Conservation (phyloP, 768 basidiomycete genomes). For the Amanita phalloides region DNA sequence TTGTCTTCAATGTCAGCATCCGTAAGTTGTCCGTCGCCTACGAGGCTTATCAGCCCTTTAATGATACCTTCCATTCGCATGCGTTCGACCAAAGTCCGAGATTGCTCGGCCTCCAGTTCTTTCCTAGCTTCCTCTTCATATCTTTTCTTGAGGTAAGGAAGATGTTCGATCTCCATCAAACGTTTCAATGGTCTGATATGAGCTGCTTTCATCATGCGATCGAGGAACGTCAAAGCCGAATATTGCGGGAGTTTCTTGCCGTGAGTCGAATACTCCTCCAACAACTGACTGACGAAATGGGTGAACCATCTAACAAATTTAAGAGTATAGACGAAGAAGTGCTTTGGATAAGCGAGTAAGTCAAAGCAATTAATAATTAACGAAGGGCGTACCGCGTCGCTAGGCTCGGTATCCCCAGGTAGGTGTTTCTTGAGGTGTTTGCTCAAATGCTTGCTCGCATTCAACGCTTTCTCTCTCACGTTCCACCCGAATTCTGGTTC, state of each 20-base stretch:
- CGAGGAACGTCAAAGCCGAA: conserved; percentile 3
- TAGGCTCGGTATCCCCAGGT: not conserved
- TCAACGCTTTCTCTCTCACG: conserved; percentile 9
- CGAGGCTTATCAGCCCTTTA: not conserved
- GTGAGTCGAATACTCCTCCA: not conserved
- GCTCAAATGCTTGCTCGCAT: conserved; percentile 6
- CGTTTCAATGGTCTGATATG: not conserved
- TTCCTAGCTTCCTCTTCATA: not conserved
- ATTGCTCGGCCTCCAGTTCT: not conserved
- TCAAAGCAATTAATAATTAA: not conserved
- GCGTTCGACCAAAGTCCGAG: not conserved
- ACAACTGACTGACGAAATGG: not conserved
- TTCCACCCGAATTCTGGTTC: conserved; percentile 15
- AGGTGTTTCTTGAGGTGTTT: conserved; percentile 6
- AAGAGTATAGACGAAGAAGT: not conserved
- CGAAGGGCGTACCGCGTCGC: not conserved
- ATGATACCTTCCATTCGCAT: not conserved
- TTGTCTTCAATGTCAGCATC: not conserved
- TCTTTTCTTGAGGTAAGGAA: not conserved
- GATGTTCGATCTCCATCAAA: not conserved
- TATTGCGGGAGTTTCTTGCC: not conserved
- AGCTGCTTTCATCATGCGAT: conserved; percentile 2
- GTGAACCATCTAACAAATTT: not conserved
- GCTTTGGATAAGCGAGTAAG: not conserved
- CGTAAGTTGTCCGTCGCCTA: not conserved